Evolutionary conservation across 768 basidiomycete species (phyloP).

Genomic region (Russula sp.): DNA sequence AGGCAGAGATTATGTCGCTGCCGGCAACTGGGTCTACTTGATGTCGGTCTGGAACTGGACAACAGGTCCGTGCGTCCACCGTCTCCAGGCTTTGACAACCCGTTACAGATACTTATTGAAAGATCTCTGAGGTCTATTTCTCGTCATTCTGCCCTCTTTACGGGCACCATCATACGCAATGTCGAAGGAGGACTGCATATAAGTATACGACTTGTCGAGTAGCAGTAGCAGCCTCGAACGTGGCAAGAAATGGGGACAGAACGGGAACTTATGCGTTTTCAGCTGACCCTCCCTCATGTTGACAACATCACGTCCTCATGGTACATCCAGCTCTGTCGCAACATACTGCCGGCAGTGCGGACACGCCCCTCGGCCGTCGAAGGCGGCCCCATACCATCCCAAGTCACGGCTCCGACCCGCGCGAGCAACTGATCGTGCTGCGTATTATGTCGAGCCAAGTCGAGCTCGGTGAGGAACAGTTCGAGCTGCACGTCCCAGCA

Average conservation of each 20-base stretch:
- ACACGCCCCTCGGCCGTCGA: neutral
- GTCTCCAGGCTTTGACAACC: too few species aligned
- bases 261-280: neutral
- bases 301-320: neutral
- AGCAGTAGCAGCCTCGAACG: neutral
- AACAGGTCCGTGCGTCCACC: neutral
- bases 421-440: constrained; percentile 1
- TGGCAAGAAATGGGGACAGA: neutral
- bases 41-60: constrained; percentile 20
- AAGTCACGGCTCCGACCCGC: constrained; percentile 15
- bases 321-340: constrained; percentile 9
- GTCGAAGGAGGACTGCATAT: constrained; percentile 1
- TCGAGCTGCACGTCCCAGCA: constrained; percentile 11
- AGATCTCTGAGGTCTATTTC: neutral
- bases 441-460: constrained; percentile 9
- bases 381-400: neutral
- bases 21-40: neutral
- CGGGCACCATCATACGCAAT: constrained; percentile 1
- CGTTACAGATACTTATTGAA: too few species aligned
- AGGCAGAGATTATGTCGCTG: constrained; percentile 6
- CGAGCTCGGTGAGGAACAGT: constrained; percentile 8
- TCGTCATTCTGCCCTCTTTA: constrained; percentile 14
- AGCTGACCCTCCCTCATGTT: constrained; percentile 6
- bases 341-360: constrained; percentile 1
- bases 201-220: constrained; percentile 10